These are phyloP conservation scores for Suillus paluster DNA, from an alignment of 768 basidiomycete species.

Conservation along the genomic window DNA sequence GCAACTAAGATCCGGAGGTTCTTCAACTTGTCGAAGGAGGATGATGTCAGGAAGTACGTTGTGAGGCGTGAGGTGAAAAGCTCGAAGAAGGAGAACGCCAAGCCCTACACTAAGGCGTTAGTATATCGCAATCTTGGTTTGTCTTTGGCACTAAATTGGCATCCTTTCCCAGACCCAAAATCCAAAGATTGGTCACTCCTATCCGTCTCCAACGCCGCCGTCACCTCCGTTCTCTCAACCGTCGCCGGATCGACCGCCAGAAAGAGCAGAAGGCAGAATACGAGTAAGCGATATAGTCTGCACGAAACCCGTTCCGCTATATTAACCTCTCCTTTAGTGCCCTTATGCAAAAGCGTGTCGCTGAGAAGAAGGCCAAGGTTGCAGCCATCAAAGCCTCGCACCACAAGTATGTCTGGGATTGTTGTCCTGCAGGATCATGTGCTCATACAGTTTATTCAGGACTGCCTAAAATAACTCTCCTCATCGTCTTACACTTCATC, in stretches of 20 bases:
- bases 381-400: constrained; percentile 88
- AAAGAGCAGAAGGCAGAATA: constrained; percentile 96
- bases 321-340: constrained; percentile 40
- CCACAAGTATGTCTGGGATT: constrained; percentile 58
- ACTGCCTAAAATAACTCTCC: constrained; percentile 12
- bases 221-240: constrained; percentile 87
- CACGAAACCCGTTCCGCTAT: background rate
- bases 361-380: constrained; percentile 92
- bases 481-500: constrained; percentile 7
- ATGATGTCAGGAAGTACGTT: constrained; percentile 98
- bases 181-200: constrained; percentile 96
- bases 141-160: constrained; percentile 8
- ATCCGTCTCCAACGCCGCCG: constrained; percentile 95
- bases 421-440: background rate
- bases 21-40: constrained; percentile 97
- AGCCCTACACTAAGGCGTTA: constrained; percentile 97
- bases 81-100: constrained; percentile 85
- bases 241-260: constrained; percentile 86
- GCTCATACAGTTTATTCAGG: background rate
- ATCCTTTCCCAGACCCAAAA: constrained; percentile 73
- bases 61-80: constrained; percentile 90
- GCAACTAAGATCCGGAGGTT: constrained; percentile 96
- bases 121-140: constrained; percentile 33
- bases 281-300: constrained; percentile 56
- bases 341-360: constrained; percentile 84